phyloP scores from a whole-genome alignment of 345 rosid species.

The Lumnitzera littorea region DNA sequence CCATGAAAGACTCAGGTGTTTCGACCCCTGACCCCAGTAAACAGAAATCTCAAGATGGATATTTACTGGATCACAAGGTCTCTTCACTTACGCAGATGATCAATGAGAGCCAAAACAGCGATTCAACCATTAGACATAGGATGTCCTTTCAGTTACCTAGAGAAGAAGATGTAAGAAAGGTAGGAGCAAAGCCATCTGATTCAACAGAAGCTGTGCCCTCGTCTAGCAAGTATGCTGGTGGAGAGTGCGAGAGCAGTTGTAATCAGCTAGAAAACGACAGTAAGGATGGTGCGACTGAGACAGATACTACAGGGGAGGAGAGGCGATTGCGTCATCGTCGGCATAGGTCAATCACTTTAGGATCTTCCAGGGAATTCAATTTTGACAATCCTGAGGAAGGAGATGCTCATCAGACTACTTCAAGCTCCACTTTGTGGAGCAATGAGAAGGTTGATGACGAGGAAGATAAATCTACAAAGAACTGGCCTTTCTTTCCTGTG shows the following conservation, averaged over 20 bases:
- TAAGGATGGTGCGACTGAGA: slow-evolving; percentile 14
- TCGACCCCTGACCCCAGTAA: slow-evolving; percentile 46
- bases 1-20: slow-evolving; percentile 36
- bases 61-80: slow-evolving; percentile 23
- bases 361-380: slow-evolving; percentile 59
- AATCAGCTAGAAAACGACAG: slow-evolving; percentile 14
- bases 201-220: slow-evolving; percentile 25
- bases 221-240: slow-evolving; percentile 14
- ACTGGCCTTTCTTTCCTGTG: slow-evolving; percentile 87
- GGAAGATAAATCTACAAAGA: slow-evolving; percentile 26
- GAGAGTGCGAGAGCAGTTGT: slow-evolving; percentile 15
- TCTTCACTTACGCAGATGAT: slow-evolving; percentile 6
- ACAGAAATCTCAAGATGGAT: slow-evolving; percentile 26
- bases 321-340: slow-evolving; percentile 27
- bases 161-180: slow-evolving; percentile 40
- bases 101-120: slow-evolving; percentile 15
- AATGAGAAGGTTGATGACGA: slow-evolving; percentile 42
- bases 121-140: slow-evolving; percentile 26
- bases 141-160: slow-evolving; percentile 53
- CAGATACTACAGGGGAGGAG: slow-evolving; percentile 22
- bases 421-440: slow-evolving; percentile 45
- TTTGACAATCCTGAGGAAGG: slow-evolving; percentile 52
- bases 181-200: slow-evolving; percentile 34
- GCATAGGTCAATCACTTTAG: slow-evolving; percentile 41
- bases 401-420: slow-evolving; percentile 25